Percentiles rank a stretch among this genome's conserved stretches.
Conservation (phyloP, 352 stramenopile genomes). For the Phytophthora podocarpi region DNA sequence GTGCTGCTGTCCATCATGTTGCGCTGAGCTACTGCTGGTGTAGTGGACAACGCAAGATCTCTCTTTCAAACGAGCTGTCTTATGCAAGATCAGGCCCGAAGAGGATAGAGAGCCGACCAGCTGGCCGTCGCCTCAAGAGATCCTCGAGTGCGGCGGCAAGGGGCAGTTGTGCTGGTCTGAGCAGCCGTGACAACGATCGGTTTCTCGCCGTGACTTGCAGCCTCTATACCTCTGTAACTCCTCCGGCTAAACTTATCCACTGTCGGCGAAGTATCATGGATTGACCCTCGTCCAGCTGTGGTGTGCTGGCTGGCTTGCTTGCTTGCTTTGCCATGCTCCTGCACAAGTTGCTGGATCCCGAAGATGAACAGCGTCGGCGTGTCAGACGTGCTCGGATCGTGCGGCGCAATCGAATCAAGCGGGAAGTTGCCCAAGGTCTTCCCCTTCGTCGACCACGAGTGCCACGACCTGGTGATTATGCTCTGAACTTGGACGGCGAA, state of each 20-base stretch:
- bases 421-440: constrained; percentile 53
- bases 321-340: constrained; percentile 53
- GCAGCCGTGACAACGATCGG: constrained; percentile 21
- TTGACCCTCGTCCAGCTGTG: neutral
- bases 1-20: constrained; percentile 28
- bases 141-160: constrained; percentile 26
- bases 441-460: constrained; percentile 20
- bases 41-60: constrained; percentile 17
- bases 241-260: constrained; percentile 40
- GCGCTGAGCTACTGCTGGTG: neutral
- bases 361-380: constrained; percentile 53
- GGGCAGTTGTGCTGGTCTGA: constrained; percentile 32
- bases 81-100: constrained; percentile 1
- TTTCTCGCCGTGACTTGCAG: constrained; percentile 12
- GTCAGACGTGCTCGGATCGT: constrained; percentile 59
- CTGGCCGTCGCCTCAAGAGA: constrained; percentile 22
- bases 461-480: constrained; percentile 12
- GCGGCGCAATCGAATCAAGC: constrained; percentile 64
- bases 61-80: constrained; percentile 12
- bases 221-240: constrained; percentile 23
- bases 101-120: constrained; percentile 14
- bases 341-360: constrained; percentile 53
- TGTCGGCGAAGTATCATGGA: constrained; percentile 7
- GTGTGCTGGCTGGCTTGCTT: no score
- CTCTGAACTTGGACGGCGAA: constrained; percentile 13